phyloP scores from a whole-genome alignment of 352 stramenopile genomes.

The Aphanomyces euteiches region DNA sequence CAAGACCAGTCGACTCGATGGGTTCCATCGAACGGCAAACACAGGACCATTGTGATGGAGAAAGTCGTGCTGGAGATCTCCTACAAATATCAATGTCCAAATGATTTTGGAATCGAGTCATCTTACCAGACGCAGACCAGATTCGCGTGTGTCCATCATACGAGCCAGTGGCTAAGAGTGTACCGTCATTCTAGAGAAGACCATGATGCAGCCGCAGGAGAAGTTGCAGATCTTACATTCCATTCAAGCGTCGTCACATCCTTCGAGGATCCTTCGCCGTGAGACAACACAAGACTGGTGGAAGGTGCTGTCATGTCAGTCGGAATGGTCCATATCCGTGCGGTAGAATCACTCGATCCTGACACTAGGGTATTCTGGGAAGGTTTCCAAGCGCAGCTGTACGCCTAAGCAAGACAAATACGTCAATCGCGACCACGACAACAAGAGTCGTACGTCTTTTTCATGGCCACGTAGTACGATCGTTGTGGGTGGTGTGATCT shows the following conservation, averaged over 20 bases:
- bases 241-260: constrained; percentile 98
- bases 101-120: not conserved
- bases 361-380: constrained; percentile 93
- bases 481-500: constrained; percentile 44
- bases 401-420: constrained; percentile 82
- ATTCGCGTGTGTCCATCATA: constrained; percentile 93
- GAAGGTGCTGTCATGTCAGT: constrained; percentile 44
- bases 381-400: constrained; percentile 97
- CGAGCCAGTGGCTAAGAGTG: constrained; percentile 90
- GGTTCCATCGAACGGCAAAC: constrained; percentile 83
- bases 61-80: constrained; percentile 79
- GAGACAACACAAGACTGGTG: constrained; percentile 57
- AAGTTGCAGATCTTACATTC: constrained; percentile 68
- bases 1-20: constrained; percentile 63
- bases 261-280: constrained; percentile 90
- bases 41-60: constrained; percentile 82
- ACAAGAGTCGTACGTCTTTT: constrained; percentile 52
- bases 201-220: not conserved
- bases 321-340: constrained; percentile 92
- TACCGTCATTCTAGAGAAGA: constrained; percentile 73
- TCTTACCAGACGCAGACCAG: constrained; percentile 43
- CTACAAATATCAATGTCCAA: constrained; percentile 32
- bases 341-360: constrained; percentile 93
- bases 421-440: constrained; percentile 22
- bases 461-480: constrained; percentile 75